Percentiles rank a stretch among this genome's conserved stretches.
Conservation (phyloP, 257 asterid species). For the Jasminum sambac region DNA sequence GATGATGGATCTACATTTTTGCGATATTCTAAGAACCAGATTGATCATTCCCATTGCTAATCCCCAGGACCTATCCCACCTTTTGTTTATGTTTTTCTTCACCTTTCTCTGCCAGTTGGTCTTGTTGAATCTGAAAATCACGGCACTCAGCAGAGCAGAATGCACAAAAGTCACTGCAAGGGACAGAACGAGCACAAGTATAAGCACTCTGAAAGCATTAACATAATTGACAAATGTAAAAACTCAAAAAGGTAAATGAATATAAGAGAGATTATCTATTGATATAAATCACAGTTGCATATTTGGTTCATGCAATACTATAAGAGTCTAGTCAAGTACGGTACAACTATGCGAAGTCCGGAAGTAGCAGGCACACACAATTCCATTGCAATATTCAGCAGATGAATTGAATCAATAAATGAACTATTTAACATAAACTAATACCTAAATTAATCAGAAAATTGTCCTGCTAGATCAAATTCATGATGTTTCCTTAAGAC, state of each 20-base stretch:
- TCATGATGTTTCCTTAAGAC: not conserved
- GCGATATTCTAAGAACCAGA: slow-evolving; percentile 18
- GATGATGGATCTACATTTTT: slow-evolving; percentile 18
- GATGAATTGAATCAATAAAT: not conserved
- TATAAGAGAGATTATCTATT: not conserved
- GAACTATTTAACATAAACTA: not conserved
- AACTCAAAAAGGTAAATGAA: not conserved
- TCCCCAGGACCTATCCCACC: slow-evolving; percentile 18
- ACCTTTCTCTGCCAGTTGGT: slow-evolving; percentile 30
- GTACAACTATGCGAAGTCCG: too few relatives aligned
- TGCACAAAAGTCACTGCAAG: slow-evolving; percentile 59
- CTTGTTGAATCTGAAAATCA: slow-evolving; percentile 44
- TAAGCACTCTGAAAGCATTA: slow-evolving; percentile 1
- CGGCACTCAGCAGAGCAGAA: slow-evolving; percentile 61
- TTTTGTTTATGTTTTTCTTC: slow-evolving; percentile 19
- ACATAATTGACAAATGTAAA: not conserved
- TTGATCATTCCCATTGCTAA: slow-evolving; percentile 12
- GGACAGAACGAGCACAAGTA: slow-evolving; percentile 13
- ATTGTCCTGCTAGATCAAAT: not conserved
- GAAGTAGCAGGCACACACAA: not conserved
- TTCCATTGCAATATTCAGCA: not conserved
- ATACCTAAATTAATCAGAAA: not conserved
- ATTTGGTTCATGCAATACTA: not conserved
- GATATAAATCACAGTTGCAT: not conserved
- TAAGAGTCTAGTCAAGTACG: not conserved